These are phyloP conservation scores for Trichosporon ovoides DNA, from an alignment of 1,284 basidiomycete genomes.

Conservation along the genomic window DNA sequence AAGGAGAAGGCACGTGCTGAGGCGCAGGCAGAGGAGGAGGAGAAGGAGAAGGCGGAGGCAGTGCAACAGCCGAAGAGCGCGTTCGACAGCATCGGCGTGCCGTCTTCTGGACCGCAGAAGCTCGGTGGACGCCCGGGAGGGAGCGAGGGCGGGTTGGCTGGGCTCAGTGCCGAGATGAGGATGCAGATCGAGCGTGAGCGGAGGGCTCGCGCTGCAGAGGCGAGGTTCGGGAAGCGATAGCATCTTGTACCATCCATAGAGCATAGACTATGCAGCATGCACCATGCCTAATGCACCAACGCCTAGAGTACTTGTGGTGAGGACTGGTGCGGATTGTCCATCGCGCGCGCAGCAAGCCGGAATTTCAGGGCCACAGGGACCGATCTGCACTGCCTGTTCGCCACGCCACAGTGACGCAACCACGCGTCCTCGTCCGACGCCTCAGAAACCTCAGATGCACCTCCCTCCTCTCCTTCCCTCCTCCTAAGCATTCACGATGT, in stretches of 20 bases:
- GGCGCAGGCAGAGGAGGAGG: slow-evolving; percentile 40
- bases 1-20: slow-evolving; percentile 59
- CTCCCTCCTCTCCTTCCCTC: background rate
- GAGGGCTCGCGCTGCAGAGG: slow-evolving; percentile 88
- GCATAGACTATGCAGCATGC: slow-evolving; percentile 4
- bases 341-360: background rate
- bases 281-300: too few relatives aligned
- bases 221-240: slow-evolving; percentile 44
- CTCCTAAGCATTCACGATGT: slow-evolving; percentile 11
- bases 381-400: background rate
- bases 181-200: slow-evolving; percentile 84
- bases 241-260: background rate
- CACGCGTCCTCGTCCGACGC: background rate
- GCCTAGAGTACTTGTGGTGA: too few relatives aligned
- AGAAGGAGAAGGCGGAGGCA: slow-evolving; percentile 20
- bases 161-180: slow-evolving; percentile 84
- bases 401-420: slow-evolving; percentile 10
- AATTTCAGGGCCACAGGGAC: background rate
- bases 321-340: background rate
- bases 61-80: background rate
- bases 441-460: background rate
- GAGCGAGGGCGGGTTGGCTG: slow-evolving; percentile 51
- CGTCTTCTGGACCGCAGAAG: slow-evolving; percentile 56
- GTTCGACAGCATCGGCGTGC: slow-evolving; percentile 12
- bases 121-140: slow-evolving; percentile 64